Percentiles rank a stretch among this genome's conserved stretches.
Evolutionary conservation across 768 basidiomycete species (phyloP).

Genomic region (Pleurotus cornucopiae): DNA sequence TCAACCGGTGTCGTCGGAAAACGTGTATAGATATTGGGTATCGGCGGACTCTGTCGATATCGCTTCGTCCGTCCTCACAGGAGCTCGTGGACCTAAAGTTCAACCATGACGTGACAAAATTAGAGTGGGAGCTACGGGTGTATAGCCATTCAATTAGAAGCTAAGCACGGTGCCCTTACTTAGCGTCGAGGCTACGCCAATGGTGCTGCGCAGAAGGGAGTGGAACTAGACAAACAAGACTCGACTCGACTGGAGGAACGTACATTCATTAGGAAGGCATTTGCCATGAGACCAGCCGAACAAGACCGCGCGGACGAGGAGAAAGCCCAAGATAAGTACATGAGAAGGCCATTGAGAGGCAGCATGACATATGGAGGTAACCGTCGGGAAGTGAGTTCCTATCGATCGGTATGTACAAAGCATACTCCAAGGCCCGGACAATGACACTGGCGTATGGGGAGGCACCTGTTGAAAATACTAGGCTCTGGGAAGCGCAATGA

Average conservation of each 20-base stretch:
- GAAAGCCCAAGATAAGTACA: neutral
- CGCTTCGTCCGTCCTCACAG: neutral
- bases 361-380: neutral
- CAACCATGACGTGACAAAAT: neutral
- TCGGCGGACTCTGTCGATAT: neutral
- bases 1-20: neutral
- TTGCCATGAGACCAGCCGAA: neutral
- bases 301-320: constrained; percentile 1
- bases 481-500: neutral
- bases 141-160: neutral
- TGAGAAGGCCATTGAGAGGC: neutral
- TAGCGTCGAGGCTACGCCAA: neutral
- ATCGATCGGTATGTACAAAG: neutral
- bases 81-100: neutral
- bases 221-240: neutral
- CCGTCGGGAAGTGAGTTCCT: neutral
- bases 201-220: neutral
- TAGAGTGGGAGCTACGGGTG: neutral
- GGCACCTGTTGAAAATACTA: neutral
- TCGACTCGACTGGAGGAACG: neutral
- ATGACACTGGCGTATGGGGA: neutral
- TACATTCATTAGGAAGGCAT: neutral
- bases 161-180: neutral
- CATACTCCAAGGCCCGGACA: neutral
- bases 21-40: neutral